A percentile compares a stretch with the other conserved stretches of the same genome.
These are phyloP conservation scores for Acacia acuminata DNA, from an alignment of 306 rosid genomes.

Conservation along the genomic window DNA sequence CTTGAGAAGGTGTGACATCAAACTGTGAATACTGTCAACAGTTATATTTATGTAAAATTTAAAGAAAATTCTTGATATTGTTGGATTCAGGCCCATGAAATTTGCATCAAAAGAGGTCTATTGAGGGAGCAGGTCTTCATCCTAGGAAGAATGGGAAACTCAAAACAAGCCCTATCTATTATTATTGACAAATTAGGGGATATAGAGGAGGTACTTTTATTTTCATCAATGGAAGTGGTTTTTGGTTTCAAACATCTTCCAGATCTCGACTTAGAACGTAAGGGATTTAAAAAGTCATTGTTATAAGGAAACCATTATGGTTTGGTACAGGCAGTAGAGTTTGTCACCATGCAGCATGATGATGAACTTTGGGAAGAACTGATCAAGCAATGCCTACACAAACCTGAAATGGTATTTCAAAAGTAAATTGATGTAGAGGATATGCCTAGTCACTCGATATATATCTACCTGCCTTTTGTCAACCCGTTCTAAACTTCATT, in stretches of 20 bases:
- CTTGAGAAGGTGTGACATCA: constrained; percentile 83
- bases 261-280: constrained; percentile 15
- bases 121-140: constrained; percentile 90
- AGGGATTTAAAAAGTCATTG: constrained; percentile 21
- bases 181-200: constrained; percentile 87
- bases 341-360: constrained; percentile 61
- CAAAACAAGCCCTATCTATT: constrained; percentile 82
- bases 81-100: constrained; percentile 79
- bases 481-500: constrained; percentile 26
- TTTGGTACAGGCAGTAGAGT: constrained; percentile 83
- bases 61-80: constrained; percentile 31
- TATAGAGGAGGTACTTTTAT: constrained; percentile 79
- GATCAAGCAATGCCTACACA: constrained; percentile 57
- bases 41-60: constrained; percentile 22
- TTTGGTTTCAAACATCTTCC: constrained; percentile 28
- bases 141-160: constrained; percentile 97
- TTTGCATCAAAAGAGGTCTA: constrained; percentile 67
- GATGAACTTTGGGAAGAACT: constrained; percentile 66
- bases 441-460: not conserved
- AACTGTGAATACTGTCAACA: constrained; percentile 28
- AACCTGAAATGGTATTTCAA: constrained; percentile 52
- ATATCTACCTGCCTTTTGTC: constrained; percentile 7
- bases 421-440: constrained; percentile 15
- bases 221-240: constrained; percentile 30
- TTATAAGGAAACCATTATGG: constrained; percentile 6